phyloP scores from a whole-genome alignment of 2,329 filamentous ascomycete genomes.

The Trichoderma simmonsii region DNA sequence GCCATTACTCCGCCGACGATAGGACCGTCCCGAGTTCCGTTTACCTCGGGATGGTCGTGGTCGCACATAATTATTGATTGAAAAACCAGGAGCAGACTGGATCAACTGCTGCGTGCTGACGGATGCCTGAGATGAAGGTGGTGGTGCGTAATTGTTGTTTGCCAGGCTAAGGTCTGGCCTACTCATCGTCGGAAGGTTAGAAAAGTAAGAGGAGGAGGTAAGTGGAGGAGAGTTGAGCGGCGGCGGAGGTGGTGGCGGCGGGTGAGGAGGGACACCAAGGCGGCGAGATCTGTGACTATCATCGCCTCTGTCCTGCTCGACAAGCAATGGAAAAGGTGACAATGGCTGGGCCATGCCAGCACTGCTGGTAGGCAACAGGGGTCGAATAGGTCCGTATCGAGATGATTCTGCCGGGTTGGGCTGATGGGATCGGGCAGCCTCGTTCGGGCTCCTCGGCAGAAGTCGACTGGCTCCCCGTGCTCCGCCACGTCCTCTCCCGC shows the following conservation, averaged over 20 bases:
- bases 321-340: neutral
- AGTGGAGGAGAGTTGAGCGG: neutral
- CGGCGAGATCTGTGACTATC: neutral
- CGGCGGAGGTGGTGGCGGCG: slow-evolving; percentile 7
- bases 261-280: slow-evolving; percentile 3
- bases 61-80: neutral
- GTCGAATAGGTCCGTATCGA: neutral
- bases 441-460: slow-evolving; percentile 18
- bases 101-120: neutral
- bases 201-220: neutral
- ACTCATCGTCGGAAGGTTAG: neutral
- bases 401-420: neutral
- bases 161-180: neutral
- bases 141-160: neutral
- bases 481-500: slow-evolving; percentile 16
- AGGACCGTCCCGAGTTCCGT: slow-evolving; percentile 4
- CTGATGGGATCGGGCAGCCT: slow-evolving; percentile 16
- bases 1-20: slow-evolving; percentile 4
- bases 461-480: neutral
- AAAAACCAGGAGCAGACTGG: neutral
- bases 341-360: neutral
- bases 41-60: neutral
- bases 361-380: neutral
- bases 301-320: neutral
- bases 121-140: neutral